phyloP scores from a whole-genome alignment of 805 yeast species.

The Wickerhamomyces alni region DNA sequence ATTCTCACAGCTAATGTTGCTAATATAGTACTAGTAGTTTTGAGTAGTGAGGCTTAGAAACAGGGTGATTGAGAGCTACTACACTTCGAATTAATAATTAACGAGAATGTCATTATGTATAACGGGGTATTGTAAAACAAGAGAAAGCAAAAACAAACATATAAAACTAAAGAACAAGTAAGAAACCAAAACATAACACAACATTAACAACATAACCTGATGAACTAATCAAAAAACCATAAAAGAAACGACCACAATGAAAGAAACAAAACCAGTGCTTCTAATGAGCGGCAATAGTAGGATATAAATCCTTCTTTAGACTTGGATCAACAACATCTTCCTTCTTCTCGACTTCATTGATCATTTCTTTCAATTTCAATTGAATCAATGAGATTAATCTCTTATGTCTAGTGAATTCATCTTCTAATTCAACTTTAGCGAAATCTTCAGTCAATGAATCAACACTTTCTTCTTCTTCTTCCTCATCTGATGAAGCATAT shows the following conservation, averaged over 20 bases:
- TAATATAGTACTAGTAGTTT: no score
- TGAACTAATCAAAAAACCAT: neutral
- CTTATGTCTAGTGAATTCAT: slow-evolving; percentile 14
- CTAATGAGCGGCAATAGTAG: slow-evolving; percentile 15
- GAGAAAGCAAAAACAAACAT: no score
- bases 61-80: no score
- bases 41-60: no score
- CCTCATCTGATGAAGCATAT: slow-evolving; percentile 1
- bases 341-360: slow-evolving; percentile 7
- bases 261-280: no score
- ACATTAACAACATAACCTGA: no score
- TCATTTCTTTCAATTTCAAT: slow-evolving; percentile 10
- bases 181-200: no score
- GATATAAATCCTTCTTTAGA: slow-evolving; percentile 12
- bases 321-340: neutral
- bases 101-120: no score
- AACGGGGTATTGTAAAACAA: no score
- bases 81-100: no score
- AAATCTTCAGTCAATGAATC: slow-evolving; percentile 6
- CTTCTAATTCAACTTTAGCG: slow-evolving; percentile 2
- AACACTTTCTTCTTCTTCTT: slow-evolving; percentile 5
- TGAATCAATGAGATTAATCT: slow-evolving; percentile 13
- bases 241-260: neutral
- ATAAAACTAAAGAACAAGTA: no score
- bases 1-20: no score